Evolutionary conservation across 2,329 filamentous ascomycete genomes (phyloP).

Genomic region (Exophiala sp.): DNA sequence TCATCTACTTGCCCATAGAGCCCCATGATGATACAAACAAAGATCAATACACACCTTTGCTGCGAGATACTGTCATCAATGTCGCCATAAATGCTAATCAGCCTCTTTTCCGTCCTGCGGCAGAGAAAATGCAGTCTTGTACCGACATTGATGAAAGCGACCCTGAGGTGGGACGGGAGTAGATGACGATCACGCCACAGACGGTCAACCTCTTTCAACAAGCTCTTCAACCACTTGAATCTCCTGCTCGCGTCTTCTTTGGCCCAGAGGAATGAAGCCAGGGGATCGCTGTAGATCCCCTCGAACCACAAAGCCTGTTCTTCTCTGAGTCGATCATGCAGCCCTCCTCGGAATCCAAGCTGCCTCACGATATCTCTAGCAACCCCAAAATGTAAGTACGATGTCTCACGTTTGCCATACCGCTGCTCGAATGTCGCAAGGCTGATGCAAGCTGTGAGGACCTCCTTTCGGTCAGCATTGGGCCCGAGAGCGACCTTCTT

Average conservation of each 20-base stretch:
- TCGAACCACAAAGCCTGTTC: conserved; percentile 22
- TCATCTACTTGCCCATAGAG: conserved; percentile 6
- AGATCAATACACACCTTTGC: conserved; percentile 12
- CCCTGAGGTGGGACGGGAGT: not conserved
- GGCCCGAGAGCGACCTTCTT: conserved; percentile 9
- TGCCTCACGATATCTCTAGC: conserved; percentile 12
- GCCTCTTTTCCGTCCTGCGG: conserved; percentile 4
- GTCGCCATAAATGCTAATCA: conserved; percentile 17
- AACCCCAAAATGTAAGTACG: conserved; percentile 14
- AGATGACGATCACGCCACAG: conserved; percentile 12
- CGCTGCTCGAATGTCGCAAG: conserved; percentile 19
- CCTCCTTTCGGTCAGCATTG: conserved; percentile 10
- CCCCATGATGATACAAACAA: conserved; percentile 10
- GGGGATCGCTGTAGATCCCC: conserved; percentile 15
- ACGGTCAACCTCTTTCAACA: conserved; percentile 14
- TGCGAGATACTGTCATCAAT: conserved; percentile 14
- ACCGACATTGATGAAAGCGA: not conserved
- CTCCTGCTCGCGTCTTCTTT: conserved; percentile 10
- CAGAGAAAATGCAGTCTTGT: conserved; percentile 11
- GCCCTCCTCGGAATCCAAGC: conserved; percentile 8
- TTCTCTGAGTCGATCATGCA: conserved; percentile 15
- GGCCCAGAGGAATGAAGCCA: conserved; percentile 16
- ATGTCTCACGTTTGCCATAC: conserved; percentile 11
- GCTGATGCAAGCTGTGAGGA: conserved; percentile 14
- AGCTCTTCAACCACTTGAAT: conserved; percentile 10